Evolutionary conservation across 1,284 basidiomycete species (phyloP).

Genomic region (Sporisorium reilianum): DNA sequence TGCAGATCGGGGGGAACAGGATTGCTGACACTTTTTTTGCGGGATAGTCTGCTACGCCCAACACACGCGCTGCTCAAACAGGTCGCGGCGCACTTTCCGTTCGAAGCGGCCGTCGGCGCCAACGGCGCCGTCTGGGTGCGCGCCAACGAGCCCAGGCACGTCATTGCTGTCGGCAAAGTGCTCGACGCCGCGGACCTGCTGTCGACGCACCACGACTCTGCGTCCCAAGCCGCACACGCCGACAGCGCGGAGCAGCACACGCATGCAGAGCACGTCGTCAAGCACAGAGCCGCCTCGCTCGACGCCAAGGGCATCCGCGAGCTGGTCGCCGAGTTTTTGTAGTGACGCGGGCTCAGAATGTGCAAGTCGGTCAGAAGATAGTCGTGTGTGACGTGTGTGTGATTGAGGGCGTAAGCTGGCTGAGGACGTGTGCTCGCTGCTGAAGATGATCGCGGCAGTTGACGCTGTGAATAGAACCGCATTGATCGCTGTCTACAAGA

Average conservation of each 20-base stretch:
- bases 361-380: too few relatives aligned
- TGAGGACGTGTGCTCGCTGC: neutral
- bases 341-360: neutral
- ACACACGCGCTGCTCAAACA: constrained; percentile 48
- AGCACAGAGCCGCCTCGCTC: constrained; percentile 20
- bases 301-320: constrained; percentile 22
- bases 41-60: constrained; percentile 39
- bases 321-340: constrained; percentile 32
- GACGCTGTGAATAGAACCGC: neutral
- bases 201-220: neutral
- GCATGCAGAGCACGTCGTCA: constrained; percentile 36
- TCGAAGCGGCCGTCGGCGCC: constrained; percentile 64
- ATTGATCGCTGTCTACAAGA: constrained; percentile 28
- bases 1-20: neutral
- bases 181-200: constrained; percentile 47
- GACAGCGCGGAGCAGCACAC: constrained; percentile 2
- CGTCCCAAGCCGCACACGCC: too few relatives aligned
- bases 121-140: constrained; percentile 65
- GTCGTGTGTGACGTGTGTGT: neutral
- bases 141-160: constrained; percentile 45
- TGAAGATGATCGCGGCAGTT: neutral
- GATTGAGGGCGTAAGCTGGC: neutral
- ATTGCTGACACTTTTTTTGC: neutral
- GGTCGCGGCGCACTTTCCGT: constrained; percentile 60
- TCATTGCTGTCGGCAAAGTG: constrained; percentile 57